Evolutionary conservation across 2,329 filamentous ascomycete species (phyloP).

Genomic region (Basipetospora chlamydospora): DNA sequence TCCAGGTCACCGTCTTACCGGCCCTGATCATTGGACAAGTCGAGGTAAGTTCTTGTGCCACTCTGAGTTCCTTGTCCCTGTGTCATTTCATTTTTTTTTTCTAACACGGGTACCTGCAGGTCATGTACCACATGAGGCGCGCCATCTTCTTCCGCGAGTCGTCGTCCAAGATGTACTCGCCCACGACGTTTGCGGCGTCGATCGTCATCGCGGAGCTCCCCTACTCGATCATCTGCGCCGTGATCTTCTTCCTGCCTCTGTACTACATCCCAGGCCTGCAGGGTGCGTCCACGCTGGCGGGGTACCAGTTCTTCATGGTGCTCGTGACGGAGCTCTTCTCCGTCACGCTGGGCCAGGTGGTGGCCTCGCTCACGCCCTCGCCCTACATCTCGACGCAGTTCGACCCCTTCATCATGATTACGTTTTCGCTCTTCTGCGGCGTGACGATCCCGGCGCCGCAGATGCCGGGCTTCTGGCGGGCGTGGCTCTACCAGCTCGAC

Average conservation of each 20-base stretch:
- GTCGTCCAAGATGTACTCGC: conserved; percentile 73
- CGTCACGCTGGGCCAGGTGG: conserved; percentile 62
- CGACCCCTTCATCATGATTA: conserved; percentile 72
- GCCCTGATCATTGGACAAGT: conserved; percentile 73
- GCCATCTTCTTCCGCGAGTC: conserved; percentile 78
- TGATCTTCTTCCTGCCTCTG: conserved; percentile 66
- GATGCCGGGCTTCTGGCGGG: conserved; percentile 66
- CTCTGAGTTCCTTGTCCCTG: too few species aligned
- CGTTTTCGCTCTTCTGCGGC: conserved; percentile 76
- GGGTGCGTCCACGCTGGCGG: conserved; percentile 46
- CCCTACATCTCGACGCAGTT: conserved; percentile 67
- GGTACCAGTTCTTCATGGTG: conserved; percentile 78
- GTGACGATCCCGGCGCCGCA: conserved; percentile 66
- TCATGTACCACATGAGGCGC: conserved; percentile 64
- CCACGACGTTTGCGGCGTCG: conserved; percentile 61
- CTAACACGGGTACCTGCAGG: too few species aligned
- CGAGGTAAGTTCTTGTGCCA: conserved; percentile 26
- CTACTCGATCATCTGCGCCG: conserved; percentile 66
- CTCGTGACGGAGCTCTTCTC: conserved; percentile 75
- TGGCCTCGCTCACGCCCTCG: conserved; percentile 63
- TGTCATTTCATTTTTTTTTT: too few species aligned
- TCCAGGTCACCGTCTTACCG: conserved; percentile 75
- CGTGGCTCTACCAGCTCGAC: conserved; percentile 70
- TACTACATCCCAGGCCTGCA: conserved; percentile 77
- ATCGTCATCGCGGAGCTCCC: conserved; percentile 77